Evolutionary conservation across 2,329 filamentous ascomycete genomes (phyloP).

Genomic region (Neofusicoccum cordaticola): DNA sequence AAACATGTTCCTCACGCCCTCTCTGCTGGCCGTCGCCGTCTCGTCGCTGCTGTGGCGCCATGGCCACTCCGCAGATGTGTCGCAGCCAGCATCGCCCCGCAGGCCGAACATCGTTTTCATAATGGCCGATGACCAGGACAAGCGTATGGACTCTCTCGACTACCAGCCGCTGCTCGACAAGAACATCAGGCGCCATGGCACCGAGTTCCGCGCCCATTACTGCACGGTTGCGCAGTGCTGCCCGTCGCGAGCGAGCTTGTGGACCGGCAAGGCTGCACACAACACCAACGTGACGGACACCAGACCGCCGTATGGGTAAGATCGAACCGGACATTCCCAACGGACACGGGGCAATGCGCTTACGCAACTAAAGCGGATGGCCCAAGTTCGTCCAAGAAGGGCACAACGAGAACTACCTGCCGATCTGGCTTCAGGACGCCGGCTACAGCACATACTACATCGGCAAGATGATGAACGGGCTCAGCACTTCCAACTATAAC

Average conservation of each 20-base stretch:
- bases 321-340: constrained; percentile 21
- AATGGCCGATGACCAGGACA: constrained; percentile 66
- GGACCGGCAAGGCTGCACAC: constrained; percentile 65
- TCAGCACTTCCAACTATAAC: constrained; percentile 60
- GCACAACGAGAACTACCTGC: constrained; percentile 65
- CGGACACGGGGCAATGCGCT: constrained; percentile 8
- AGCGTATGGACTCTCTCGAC: constrained; percentile 58
- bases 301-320: constrained; percentile 48
- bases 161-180: constrained; percentile 60
- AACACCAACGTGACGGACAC: constrained; percentile 68
- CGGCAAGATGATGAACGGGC: constrained; percentile 68
- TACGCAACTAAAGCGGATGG: constrained; percentile 45
- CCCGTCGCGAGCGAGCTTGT: constrained; percentile 62
- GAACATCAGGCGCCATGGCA: constrained; percentile 57
- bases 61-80: neutral
- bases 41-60: neutral
- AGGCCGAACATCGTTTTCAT: constrained; percentile 62
- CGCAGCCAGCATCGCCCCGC: neutral
- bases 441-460: constrained; percentile 71
- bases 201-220: constrained; percentile 60
- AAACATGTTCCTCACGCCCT: neutral
- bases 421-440: constrained; percentile 65
- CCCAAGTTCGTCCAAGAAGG: constrained; percentile 65
- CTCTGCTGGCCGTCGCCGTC: neutral
- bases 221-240: constrained; percentile 67